These are phyloP conservation scores for Nakazawaea ernobii DNA, from an alignment of 805 yeast genomes.

Conservation along the genomic window DNA sequence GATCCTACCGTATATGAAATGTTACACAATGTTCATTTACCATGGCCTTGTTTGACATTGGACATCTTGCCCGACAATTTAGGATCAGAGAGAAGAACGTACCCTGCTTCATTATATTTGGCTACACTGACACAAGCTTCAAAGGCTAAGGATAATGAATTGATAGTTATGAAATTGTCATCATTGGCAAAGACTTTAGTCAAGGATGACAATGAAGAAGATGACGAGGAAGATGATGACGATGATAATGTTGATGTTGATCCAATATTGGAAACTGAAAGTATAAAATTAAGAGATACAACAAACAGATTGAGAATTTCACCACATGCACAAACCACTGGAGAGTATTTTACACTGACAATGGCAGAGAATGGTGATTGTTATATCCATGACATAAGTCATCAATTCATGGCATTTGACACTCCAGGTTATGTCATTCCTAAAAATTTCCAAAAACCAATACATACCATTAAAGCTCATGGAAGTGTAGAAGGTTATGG, in stretches of 20 bases:
- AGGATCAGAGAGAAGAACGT: constrained; percentile 84
- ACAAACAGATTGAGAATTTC: constrained; percentile 85
- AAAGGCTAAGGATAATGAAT: constrained; percentile 80
- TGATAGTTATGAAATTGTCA: constrained; percentile 76
- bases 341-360: constrained; percentile 82
- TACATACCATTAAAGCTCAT: constrained; percentile 76
- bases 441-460: constrained; percentile 70
- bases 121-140: constrained; percentile 94
- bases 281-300: constrained; percentile 71
- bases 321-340: constrained; percentile 67
- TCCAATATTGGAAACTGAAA: constrained; percentile 83
- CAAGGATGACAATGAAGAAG: constrained; percentile 75
- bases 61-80: constrained; percentile 82
- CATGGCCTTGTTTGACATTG: constrained; percentile 95
- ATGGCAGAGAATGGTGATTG: constrained; percentile 91
- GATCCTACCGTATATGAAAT: constrained; percentile 95
- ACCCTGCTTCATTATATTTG: constrained; percentile 80
- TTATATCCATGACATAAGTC: constrained; percentile 70
- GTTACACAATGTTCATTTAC: constrained; percentile 88
- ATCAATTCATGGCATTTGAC: constrained; percentile 79
- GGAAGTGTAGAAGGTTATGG: constrained; percentile 98
- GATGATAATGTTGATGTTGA: constrained; percentile 65
- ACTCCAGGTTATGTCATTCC: constrained; percentile 82
- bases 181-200: constrained; percentile 81
- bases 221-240: constrained; percentile 64